Conservation (phyloP, 2,329 filamentous ascomycete genomes). For the Paraphaeosphaeria sporulosa region DNA sequence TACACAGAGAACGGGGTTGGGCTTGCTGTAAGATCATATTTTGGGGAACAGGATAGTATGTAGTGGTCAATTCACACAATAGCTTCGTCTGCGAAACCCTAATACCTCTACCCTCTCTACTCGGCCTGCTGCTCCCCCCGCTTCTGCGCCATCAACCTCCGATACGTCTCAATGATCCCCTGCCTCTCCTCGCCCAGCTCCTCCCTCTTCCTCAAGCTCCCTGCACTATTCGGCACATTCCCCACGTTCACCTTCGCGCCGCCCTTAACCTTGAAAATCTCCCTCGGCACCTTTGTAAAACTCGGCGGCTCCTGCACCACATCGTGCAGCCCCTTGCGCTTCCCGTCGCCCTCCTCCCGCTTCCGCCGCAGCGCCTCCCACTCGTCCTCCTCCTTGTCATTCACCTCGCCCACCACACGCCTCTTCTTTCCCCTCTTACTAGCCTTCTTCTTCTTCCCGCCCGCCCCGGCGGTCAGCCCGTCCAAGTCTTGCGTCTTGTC, state of each 20-base stretch:
- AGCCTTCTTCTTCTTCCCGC: conserved; percentile 59
- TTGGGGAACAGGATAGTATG: neutral
- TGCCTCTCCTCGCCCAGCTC: conserved; percentile 74
- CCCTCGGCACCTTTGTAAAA: conserved; percentile 67
- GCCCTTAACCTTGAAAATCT: conserved; percentile 70
- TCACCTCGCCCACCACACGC: conserved; percentile 58
- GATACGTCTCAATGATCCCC: conserved; percentile 77
- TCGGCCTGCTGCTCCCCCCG: conserved; percentile 17
- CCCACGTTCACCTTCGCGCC: conserved; percentile 72
- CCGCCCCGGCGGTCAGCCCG: conserved; percentile 59
- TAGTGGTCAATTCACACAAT: neutral
- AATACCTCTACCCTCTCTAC: too few species aligned
- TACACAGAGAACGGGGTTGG: neutral
- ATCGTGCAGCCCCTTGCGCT: conserved; percentile 63
- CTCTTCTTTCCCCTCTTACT: conserved; percentile 59
- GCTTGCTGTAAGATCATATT: conserved; percentile 4
- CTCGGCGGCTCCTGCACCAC: conserved; percentile 79
- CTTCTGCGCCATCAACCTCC: conserved; percentile 67
- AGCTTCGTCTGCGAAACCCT: neutral
- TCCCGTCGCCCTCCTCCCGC: conserved; percentile 63
- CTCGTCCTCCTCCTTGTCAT: conserved; percentile 72
- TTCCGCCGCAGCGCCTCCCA: conserved; percentile 75
- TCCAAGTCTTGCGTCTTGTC: conserved; percentile 67
- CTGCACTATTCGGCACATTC: conserved; percentile 72
- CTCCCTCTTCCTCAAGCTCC: conserved; percentile 75